Base-by-base conservation (phyloP, 306 rosid species). In the Quercus wislizeni region DNA sequence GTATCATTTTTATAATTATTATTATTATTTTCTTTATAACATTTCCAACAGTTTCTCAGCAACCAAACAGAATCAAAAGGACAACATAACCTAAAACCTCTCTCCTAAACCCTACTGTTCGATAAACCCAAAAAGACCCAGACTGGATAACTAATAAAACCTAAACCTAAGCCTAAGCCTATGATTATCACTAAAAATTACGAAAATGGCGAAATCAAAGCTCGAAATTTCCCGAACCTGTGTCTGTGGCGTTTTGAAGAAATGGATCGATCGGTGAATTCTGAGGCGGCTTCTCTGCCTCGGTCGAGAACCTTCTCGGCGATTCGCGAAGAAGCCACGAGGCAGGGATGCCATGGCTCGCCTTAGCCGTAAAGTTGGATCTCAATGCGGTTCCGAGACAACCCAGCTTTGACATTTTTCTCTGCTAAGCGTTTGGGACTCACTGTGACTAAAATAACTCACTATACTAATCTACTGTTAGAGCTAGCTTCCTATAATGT, bases 221-320 rank as follows among this genome's bases (percentile, higher is more conserved):
- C 4, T 1, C 5, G 65, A 59, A 74, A 25, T 21, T 17, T 73
- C 31, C 31, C 69, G 57, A 55, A 92, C 99, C 91, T 41, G 86
- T 17, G 52, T n/a, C 19, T 7, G 81, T 21, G 59, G 80, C 46
- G 46, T 41, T 68, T 70, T 57, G 71, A 5, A 85, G 67, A 73
- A 90, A 87, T 1, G 74, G 55, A 35, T 83, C 79, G 35, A 51
- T 18, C 0, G 71, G 52, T 49, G 93, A 52, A 69, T 76, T 82
- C 70, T 49, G 83, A 7, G 80, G 84, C 2, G 88, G 89, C 43
- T 83, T 86, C 64, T 80, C 77, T 3, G 90, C 79, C 63, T 86
- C 93, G 61, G 98, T 85, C 19, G 97, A 91, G 85, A 91, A 89
- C 54, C 65, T 73, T 49, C 91, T 79, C 55, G 63, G 41, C 31